phyloP scores from a whole-genome alignment of 2,329 filamentous ascomycete species.

The Sphaerulina vaccinii region DNA sequence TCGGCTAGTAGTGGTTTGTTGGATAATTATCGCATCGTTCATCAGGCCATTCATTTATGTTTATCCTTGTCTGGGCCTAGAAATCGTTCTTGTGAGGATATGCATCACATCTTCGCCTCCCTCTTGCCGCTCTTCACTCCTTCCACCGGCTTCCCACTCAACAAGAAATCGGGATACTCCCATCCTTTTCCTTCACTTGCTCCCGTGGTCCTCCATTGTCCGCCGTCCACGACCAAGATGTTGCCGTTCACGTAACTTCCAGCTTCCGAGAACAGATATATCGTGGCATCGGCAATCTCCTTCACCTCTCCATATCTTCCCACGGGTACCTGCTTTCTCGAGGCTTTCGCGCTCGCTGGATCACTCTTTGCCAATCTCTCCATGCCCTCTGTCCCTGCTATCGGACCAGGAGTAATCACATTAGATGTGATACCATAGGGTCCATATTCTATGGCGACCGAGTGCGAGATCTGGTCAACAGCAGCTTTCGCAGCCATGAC shows the following conservation, averaged over 20 bases:
- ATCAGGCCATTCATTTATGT: too few relatives aligned
- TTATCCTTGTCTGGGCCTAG: too few relatives aligned
- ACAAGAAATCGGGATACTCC: slow-evolving; percentile 59
- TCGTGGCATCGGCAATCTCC: slow-evolving; percentile 89
- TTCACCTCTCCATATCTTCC: slow-evolving; percentile 76
- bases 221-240: slow-evolving; percentile 66
- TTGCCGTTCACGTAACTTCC: slow-evolving; percentile 85
- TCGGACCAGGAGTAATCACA: slow-evolving; percentile 82
- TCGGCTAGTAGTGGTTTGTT: too few relatives aligned
- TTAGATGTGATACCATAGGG: slow-evolving; percentile 85
- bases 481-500: slow-evolving; percentile 90
- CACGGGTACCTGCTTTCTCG: slow-evolving; percentile 58
- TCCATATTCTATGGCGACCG: slow-evolving; percentile 83
- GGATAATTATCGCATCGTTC: too few relatives aligned
- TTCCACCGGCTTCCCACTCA: slow-evolving; percentile 53
- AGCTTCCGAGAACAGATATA: slow-evolving; percentile 83
- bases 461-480: slow-evolving; percentile 79
- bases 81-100: too few relatives aligned
- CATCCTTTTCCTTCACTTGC: slow-evolving; percentile 41
- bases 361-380: slow-evolving; percentile 42
- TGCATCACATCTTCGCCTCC: slow-evolving; percentile 3
- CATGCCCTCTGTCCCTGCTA: slow-evolving; percentile 72
- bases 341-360: slow-evolving; percentile 33
- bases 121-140: slow-evolving; percentile 60
- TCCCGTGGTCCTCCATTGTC: slow-evolving; percentile 48